Percentiles rank a stretch among this genome's conserved stretches.
Conservation (phyloP, 306 rosid species). For the Mimosa pudica region DNA sequence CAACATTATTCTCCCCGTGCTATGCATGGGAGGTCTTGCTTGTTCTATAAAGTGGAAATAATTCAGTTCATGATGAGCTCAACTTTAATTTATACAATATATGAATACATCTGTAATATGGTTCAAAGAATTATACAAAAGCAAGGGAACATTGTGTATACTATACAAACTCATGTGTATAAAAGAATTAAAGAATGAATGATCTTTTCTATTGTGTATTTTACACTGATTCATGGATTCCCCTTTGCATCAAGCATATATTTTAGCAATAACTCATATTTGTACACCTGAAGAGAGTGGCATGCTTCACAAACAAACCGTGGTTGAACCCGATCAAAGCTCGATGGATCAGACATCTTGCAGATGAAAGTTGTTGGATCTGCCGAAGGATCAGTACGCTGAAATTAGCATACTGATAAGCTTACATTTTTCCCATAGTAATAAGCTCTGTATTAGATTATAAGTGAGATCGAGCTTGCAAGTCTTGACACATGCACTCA, state of each 20-base stretch:
- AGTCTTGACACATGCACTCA: slow-evolving; percentile 82
- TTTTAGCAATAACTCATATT: slow-evolving; percentile 14
- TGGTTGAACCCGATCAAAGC: slow-evolving; percentile 13
- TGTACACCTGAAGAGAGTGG: slow-evolving; percentile 27
- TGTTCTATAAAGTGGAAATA: background rate
- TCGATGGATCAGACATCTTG: background rate
- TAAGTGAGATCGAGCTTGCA: slow-evolving; percentile 30
- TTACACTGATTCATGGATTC: slow-evolving; percentile 18
- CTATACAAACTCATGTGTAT: slow-evolving; percentile 47
- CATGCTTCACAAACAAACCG: slow-evolving; percentile 29
- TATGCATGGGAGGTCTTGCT: no score
- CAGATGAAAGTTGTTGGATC: slow-evolving; percentile 39
- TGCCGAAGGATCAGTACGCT: no score
- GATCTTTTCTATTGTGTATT: slow-evolving; percentile 19
- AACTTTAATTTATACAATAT: slow-evolving; percentile 39
- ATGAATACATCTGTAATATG: slow-evolving; percentile 34
- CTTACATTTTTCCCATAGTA: background rate
- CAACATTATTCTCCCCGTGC: no score
- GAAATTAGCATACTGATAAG: slow-evolving; percentile 20
- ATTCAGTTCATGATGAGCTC: background rate
- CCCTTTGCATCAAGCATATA: slow-evolving; percentile 20
- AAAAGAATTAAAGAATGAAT: slow-evolving; percentile 63
- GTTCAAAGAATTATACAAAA: slow-evolving; percentile 42
- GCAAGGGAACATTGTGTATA: slow-evolving; percentile 32
- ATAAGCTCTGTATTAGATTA: slow-evolving; percentile 11